Evolutionary conservation across 2,329 filamentous ascomycete genomes (phyloP).

Genomic region (Ceratocystis variospora): DNA sequence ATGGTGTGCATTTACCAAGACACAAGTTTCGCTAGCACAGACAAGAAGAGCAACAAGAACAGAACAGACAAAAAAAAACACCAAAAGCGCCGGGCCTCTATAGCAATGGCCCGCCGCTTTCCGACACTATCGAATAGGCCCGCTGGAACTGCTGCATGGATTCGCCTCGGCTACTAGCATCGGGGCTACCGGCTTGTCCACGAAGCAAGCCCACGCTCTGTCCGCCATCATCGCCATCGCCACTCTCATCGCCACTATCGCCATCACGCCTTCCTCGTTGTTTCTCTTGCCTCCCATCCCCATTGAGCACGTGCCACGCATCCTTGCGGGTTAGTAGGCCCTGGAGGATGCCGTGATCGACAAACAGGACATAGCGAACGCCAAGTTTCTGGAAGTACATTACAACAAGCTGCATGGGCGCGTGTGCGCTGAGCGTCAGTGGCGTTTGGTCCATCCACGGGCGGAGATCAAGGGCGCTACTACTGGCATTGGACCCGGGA

Average conservation of each 20-base stretch:
- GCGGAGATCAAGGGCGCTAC: slow-evolving; percentile 61
- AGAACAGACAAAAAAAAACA: not conserved
- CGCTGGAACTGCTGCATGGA: not conserved
- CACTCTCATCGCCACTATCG: slow-evolving; percentile 9
- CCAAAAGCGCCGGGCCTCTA: not conserved
- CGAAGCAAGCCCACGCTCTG: slow-evolving; percentile 14
- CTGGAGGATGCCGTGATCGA: slow-evolving; percentile 64
- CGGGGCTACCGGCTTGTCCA: not conserved
- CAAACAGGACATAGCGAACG: slow-evolving; percentile 77
- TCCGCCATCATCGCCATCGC: slow-evolving; percentile 22
- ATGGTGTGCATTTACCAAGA: not conserved
- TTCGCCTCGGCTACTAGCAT: not conserved
- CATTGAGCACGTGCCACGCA: slow-evolving; percentile 84
- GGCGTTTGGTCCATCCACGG: slow-evolving; percentile 99
- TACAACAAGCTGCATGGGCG: slow-evolving; percentile 69
- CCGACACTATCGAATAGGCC: not conserved
- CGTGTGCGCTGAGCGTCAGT: slow-evolving; percentile 67
- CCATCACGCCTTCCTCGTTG: not conserved
- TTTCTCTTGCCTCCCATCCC: slow-evolving; percentile 39
- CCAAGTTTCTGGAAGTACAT: slow-evolving; percentile 92
- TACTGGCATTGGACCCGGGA: slow-evolving; percentile 36
- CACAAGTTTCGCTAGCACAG: not conserved
- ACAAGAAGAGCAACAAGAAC: not conserved
- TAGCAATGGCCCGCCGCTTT: not conserved
- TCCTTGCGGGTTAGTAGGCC: slow-evolving; percentile 95